Conservation (phyloP, 2,329 filamentous ascomycete genomes). For the Beauveria sp. region DNA sequence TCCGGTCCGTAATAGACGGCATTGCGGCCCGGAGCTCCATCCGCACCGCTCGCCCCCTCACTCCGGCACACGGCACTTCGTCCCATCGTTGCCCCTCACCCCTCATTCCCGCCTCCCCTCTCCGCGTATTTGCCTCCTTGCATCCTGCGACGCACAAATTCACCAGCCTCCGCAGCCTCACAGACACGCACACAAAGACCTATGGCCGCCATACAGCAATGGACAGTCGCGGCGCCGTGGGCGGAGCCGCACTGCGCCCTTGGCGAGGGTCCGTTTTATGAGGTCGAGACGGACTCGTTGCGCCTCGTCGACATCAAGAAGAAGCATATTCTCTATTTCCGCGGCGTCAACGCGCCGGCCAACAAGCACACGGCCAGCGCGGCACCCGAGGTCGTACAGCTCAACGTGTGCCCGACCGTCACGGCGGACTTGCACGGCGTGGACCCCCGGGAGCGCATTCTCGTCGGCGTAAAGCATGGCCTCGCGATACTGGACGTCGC, state of each 20-base stretch:
- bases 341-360: neutral
- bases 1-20: neutral
- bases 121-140: neutral
- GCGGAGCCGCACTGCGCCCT: conserved; percentile 57
- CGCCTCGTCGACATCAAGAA: conserved; percentile 81
- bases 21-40: neutral
- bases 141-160: neutral
- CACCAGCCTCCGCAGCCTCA: neutral
- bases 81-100: no score
- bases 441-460: conserved; percentile 55
- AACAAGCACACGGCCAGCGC: neutral
- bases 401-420: conserved; percentile 51
- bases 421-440: conserved; percentile 72
- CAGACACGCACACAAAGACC: neutral
- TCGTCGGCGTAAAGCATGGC: conserved; percentile 74
- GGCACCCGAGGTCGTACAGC: conserved; percentile 27
- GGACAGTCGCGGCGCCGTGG: conserved; percentile 46
- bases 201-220: conserved; percentile 37
- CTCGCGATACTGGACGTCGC: conserved; percentile 66
- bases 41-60: neutral
- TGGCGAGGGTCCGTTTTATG: conserved; percentile 70
- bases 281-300: conserved; percentile 54
- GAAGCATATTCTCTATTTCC: conserved; percentile 44
- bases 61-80: no score
- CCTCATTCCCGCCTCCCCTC: neutral